These are phyloP conservation scores for Trichoderma sp. DNA, from an alignment of 2,329 filamentous ascomycete species.

Conservation along the genomic window DNA sequence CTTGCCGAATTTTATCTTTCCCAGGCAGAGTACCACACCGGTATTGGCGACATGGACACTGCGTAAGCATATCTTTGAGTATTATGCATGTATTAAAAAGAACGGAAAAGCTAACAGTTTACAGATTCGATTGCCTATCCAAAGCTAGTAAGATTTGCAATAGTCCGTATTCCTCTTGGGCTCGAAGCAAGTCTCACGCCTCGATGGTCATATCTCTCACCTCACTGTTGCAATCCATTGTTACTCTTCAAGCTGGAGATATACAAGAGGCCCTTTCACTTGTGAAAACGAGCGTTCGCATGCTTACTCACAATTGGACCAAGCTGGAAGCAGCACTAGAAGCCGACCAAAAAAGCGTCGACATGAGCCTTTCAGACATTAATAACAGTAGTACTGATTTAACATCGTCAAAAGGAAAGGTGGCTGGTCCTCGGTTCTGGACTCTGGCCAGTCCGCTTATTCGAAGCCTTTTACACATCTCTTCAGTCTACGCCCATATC, in stretches of 20 bases:
- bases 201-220: slow-evolving; percentile 32
- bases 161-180: slow-evolving; percentile 33
- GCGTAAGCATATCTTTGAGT: slow-evolving; percentile 39
- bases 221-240: slow-evolving; percentile 59
- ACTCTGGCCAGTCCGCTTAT: slow-evolving; percentile 71
- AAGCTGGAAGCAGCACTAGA: slow-evolving; percentile 42
- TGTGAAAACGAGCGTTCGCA: slow-evolving; percentile 56
- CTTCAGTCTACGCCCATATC: slow-evolving; percentile 74
- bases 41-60: slow-evolving; percentile 62
- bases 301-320: slow-evolving; percentile 55
- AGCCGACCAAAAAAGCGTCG: slow-evolving; percentile 24
- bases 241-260: slow-evolving; percentile 62
- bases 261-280: slow-evolving; percentile 56
- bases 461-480: slow-evolving; percentile 68
- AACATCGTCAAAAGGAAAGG: slow-evolving; percentile 23
- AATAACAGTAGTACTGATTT: slow-evolving; percentile 30
- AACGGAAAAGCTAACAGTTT: not conserved
- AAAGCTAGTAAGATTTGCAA: slow-evolving; percentile 40
- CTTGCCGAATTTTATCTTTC: slow-evolving; percentile 61
- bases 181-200: slow-evolving; percentile 34
- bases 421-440: slow-evolving; percentile 69
- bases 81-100: not conserved
- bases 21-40: slow-evolving; percentile 71
- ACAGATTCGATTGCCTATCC: slow-evolving; percentile 33
- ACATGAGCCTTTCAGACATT: slow-evolving; percentile 31